Base-by-base conservation (phyloP, 371 early-diverging fungal genomes). In the Phascolomyces articulosus region DNA sequence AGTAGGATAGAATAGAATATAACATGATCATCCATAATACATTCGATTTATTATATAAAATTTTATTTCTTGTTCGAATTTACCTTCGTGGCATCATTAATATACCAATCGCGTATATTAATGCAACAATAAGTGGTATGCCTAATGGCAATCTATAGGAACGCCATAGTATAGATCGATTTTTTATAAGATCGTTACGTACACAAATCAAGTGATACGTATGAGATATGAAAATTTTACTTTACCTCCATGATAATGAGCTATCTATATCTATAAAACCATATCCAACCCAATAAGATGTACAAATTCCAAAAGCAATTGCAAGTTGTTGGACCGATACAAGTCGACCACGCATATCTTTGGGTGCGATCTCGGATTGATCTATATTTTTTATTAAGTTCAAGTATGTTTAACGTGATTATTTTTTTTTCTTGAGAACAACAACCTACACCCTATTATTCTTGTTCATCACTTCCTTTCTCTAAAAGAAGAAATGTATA, bases 251-350 rank as follows among this genome's bases (percentile, higher is more conserved):
- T 40, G 81, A 69, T 8, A 69, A 66, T 48, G 75, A 61, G 31
- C 74, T 73, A 40, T 61, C 24, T 10, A 72, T 54, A 20, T 65
- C 62, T 11, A 68, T 54, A 56, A 72, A 68, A 23, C 63, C 75
- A 70, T 73, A 83, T 26, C 70, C 72, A 13, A 83, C 55, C 80
- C 80, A 80, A 31, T 74, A 76, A 8, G 79, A 64, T 11, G 69
- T 72, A 28, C 68, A 65, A 9, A 78, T 83, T 7, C 89, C 89
- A 41, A 77, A 58, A 26, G 94, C 88, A 53, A 97, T 92, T 41
- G 96, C 90, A 69, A 93, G 90, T 72, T 97, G 96, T 72, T 98
- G 94, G 38, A 95, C 82, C 9, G 95, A 89, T 41, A 93, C 89
- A 26, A 98, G 72, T 20, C 93, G 79, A 28, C 98, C 99, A 72